Evolutionary conservation across 257 asterid genomes (phyloP), one percentile per base, ranked within the genome.

Genomic region (Nicotiana undulata): DNA sequence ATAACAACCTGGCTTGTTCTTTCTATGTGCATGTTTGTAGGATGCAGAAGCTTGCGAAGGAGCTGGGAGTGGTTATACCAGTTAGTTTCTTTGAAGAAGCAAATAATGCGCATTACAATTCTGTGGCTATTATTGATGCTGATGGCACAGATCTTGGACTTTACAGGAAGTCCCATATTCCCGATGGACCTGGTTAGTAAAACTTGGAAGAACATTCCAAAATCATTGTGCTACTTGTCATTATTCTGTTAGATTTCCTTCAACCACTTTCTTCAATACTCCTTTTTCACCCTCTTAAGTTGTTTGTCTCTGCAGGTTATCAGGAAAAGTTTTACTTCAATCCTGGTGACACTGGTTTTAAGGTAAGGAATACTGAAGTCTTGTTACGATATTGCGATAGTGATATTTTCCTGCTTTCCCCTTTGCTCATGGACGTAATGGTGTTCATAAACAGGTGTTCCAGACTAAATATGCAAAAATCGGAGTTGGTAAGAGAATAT

Each of bases 1-100:
- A 20, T 49, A 63, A 74, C 8, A 78, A 22, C 63, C 18, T 8
- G 52, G 18, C 63, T 80, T 53, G 55, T 29, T 83, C 67, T 22
- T 66, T 60, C 72, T 76, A 51, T 60, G 77, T 53, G 34, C 79
- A 31, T 68, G 77, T 76, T 83, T 74, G 68, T 89, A 96, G 98
- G 90, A 90, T 96, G 98, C 98, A 94, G 82, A 92, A 88, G 51
- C 92, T 96, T 87, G 99, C 98, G 1, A 96, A 91, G 82, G 99
- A 94, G 85, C 82, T 96, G 87, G 94, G 95, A 70, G 97, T 94
- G 6, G 99, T 92, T 28, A 88, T 96, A 82, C 99, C 99, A n/a
- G 97, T 96, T 72, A 96, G 99, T 89, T 94, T 96, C 83, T 96
- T 96, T 78, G 98, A 92, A 90, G 98, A 92, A 87, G 97, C 98